Evolutionary conservation across 2,329 filamentous ascomycete genomes (phyloP).

Genomic region (Phoma sp.): DNA sequence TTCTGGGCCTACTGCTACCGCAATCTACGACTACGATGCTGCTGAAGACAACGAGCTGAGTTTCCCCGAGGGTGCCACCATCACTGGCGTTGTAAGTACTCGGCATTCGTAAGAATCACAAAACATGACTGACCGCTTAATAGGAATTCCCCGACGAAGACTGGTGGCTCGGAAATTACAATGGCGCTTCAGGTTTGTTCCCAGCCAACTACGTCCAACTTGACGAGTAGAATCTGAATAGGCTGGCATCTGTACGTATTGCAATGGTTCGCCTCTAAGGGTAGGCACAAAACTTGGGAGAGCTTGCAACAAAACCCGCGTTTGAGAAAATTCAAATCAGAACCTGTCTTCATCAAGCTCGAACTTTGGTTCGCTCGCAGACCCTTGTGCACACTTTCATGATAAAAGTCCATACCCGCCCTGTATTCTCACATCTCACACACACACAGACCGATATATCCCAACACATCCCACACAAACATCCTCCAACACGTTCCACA

Average conservation of each 20-base stretch:
- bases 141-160: constrained; percentile 97
- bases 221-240: constrained; percentile 45
- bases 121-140: constrained; percentile 32
- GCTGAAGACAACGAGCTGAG: constrained; percentile 88
- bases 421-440: no score
- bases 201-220: constrained; percentile 59
- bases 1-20: constrained; percentile 73
- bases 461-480: no score
- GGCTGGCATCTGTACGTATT: not conserved
- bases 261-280: not conserved
- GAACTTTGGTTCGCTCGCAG: not conserved
- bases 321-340: not conserved
- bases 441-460: no score
- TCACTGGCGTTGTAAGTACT: constrained; percentile 74
- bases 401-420: no score
- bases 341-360: not conserved
- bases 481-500: no score
- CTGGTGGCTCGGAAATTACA: constrained; percentile 94
- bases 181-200: constrained; percentile 83
- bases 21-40: constrained; percentile 94
- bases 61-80: constrained; percentile 87
- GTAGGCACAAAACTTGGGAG: constrained; percentile 8
- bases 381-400: not conserved
- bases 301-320: not conserved
- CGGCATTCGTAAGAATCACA: not conserved